phyloP scores from a whole-genome alignment of 371 early-diverging fungal species.

The Rhizopus delemar region DNA sequence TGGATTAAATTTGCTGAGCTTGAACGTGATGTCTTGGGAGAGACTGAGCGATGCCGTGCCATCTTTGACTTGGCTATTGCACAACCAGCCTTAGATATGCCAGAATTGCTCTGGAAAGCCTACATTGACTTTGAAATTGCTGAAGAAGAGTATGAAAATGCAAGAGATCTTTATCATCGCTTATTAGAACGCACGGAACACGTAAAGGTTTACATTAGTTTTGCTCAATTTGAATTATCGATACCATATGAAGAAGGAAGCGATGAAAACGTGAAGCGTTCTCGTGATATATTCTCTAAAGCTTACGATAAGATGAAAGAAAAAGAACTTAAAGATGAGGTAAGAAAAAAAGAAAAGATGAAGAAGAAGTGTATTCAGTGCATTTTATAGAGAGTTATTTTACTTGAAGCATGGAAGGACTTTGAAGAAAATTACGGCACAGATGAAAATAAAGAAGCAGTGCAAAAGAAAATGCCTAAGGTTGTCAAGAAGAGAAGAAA shows the following conservation, averaged over 20 bases:
- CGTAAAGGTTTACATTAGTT: constrained; percentile 97
- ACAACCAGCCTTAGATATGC: constrained; percentile 91
- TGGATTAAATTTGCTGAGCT: constrained; percentile 96
- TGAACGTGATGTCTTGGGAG: constrained; percentile 79
- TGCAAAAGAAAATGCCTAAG: constrained; percentile 79
- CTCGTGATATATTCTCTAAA: constrained; percentile 76
- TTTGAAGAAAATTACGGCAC: constrained; percentile 78
- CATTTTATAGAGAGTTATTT: constrained; percentile 67
- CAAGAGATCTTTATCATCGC: constrained; percentile 81
- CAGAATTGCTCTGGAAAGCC: constrained; percentile 96
- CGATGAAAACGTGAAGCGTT: constrained; percentile 47
- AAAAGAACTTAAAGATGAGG: constrained; percentile 71
- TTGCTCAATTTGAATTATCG: constrained; percentile 85
- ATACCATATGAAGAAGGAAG: constrained; percentile 55
- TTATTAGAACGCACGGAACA: constrained; percentile 87
- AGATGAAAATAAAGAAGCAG: constrained; percentile 55
- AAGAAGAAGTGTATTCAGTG: neutral
- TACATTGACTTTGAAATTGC: constrained; percentile 94
- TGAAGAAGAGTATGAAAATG: constrained; percentile 77
- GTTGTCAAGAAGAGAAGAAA: constrained; percentile 86
- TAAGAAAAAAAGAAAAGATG: constrained; percentile 12
- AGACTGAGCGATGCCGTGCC: constrained; percentile 83
- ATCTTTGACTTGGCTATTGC: constrained; percentile 89
- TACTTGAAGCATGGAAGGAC: constrained; percentile 92
- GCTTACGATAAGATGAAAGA: constrained; percentile 74